Conservation (phyloP, 2,329 filamentous ascomycete genomes). For the Cryphonectria carpinicola region DNA sequence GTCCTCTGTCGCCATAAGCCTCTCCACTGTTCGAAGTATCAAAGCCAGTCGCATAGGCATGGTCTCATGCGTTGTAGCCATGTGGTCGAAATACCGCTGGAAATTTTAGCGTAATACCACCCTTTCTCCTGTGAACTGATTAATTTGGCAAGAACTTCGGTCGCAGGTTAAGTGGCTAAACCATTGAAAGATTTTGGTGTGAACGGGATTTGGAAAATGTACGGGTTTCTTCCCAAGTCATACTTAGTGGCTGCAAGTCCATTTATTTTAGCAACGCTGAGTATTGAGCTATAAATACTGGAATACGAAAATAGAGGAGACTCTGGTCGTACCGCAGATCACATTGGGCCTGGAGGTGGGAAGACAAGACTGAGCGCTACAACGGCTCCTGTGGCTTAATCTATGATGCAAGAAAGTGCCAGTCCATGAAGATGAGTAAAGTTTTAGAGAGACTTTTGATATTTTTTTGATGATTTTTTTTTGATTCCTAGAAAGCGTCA, state of each 20-base stretch:
- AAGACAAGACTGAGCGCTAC: too few species aligned
- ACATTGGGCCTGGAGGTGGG: too few species aligned
- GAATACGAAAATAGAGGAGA: not conserved
- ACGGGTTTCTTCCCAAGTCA: not conserved
- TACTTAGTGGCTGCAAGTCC: not conserved
- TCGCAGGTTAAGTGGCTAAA: not conserved
- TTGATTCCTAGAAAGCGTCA: too few species aligned
- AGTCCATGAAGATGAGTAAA: too few species aligned
- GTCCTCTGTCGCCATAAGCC: not conserved
- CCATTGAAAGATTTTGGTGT: too few species aligned
- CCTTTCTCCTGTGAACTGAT: not conserved
- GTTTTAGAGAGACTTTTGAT: too few species aligned
- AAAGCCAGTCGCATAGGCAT: conserved; percentile 15
- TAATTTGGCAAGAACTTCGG: not conserved
- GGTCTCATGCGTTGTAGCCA: not conserved
- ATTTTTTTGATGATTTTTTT: too few species aligned
- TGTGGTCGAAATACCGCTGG: conserved; percentile 8
- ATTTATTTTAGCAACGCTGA: not conserved
- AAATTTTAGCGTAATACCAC: not conserved
- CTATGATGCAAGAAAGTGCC: too few species aligned
- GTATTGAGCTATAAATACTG: not conserved
- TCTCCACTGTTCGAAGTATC: conserved; percentile 3
- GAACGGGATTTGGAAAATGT: too few species aligned
- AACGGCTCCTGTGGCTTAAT: too few species aligned
- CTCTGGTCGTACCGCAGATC: too few species aligned